These are phyloP conservation scores for Actinomortierella wolfii DNA, from an alignment of 371 early-diverging fungal genomes.

Conservation along the genomic window DNA sequence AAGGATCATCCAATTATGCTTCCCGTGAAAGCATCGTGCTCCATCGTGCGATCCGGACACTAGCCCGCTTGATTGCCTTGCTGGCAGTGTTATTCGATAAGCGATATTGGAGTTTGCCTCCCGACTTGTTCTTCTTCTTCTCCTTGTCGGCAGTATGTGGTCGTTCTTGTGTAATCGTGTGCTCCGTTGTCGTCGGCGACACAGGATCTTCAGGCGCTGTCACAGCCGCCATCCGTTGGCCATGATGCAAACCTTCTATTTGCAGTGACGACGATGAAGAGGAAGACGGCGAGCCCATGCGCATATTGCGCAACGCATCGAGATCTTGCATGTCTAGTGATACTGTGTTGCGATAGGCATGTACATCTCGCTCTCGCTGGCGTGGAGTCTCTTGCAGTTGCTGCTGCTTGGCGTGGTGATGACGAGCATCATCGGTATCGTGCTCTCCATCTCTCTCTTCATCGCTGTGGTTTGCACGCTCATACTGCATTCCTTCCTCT, in stretches of 20 bases:
- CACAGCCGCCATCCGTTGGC: not conserved
- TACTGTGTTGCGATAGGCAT: conserved; percentile 11
- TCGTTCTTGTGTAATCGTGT: no score
- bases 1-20: conserved; percentile 6
- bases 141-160: not conserved
- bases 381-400: not conserved
- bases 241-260: no score
- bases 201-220: not conserved
- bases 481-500: not conserved
- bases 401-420: not conserved
- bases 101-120: conserved; percentile 19
- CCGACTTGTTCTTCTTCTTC: conserved; percentile 22
- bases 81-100: conserved; percentile 32
- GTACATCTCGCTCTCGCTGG: not conserved
- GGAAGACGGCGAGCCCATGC: not conserved
- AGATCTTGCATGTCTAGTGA: conserved; percentile 20
- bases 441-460: no score
- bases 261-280: no score
- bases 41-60: conserved; percentile 30
- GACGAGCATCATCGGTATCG: not conserved
- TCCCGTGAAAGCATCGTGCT: conserved; percentile 24
- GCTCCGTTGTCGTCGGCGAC: not conserved
- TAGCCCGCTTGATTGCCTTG: conserved; percentile 36
- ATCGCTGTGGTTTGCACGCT: not conserved
- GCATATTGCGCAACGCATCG: conserved; percentile 11